Percentiles rank a stretch among this genome's conserved stretches.
Conservation (phyloP, 2,329 filamentous ascomycete genomes). For the Fusarium anthophilum region DNA sequence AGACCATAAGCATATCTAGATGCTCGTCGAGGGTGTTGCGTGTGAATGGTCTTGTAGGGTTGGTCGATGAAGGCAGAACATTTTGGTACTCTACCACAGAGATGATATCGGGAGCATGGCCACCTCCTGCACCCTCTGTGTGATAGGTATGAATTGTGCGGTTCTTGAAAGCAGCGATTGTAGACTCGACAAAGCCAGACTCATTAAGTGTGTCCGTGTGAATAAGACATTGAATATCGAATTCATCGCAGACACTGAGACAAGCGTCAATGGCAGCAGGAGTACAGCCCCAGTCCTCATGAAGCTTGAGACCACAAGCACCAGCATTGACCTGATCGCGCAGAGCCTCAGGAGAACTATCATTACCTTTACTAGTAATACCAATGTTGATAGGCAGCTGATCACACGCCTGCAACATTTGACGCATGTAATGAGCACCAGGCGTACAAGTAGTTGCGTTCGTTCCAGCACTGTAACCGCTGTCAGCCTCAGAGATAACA, state of each 20-base stretch:
- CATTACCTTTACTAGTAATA: conserved; percentile 94
- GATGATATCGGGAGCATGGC: conserved; percentile 96
- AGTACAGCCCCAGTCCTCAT: conserved; percentile 96
- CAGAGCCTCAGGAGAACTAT: conserved; percentile 74
- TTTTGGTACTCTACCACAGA: conserved; percentile 88
- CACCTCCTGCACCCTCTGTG: conserved; percentile 93
- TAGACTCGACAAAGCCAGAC: conserved; percentile 95
- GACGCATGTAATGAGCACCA: conserved; percentile 80
- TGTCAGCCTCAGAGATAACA: conserved; percentile 13
- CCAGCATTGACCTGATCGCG: conserved; percentile 85
- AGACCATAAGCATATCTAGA: conserved; percentile 98
- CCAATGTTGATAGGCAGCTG: conserved; percentile 84
- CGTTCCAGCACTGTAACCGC: conserved; percentile 73
- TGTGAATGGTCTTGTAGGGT: conserved; percentile 91
- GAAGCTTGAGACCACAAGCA: conserved; percentile 89
- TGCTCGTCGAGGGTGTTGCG: conserved; percentile 95
- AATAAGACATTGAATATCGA: conserved; percentile 92
- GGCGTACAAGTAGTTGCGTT: conserved; percentile 95
- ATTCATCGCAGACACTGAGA: conserved; percentile 84
- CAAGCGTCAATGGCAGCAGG: conserved; percentile 92
- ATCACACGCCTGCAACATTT: conserved; percentile 92
- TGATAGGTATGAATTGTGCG: conserved; percentile 97
- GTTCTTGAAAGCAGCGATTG: conserved; percentile 83
- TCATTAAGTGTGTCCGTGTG: conserved; percentile 98
- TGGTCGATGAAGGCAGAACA: conserved; percentile 90